phyloP scores from a whole-genome alignment of 495 filamentous ascomycete genomes.

The Elasticomyces elasticus region DNA sequence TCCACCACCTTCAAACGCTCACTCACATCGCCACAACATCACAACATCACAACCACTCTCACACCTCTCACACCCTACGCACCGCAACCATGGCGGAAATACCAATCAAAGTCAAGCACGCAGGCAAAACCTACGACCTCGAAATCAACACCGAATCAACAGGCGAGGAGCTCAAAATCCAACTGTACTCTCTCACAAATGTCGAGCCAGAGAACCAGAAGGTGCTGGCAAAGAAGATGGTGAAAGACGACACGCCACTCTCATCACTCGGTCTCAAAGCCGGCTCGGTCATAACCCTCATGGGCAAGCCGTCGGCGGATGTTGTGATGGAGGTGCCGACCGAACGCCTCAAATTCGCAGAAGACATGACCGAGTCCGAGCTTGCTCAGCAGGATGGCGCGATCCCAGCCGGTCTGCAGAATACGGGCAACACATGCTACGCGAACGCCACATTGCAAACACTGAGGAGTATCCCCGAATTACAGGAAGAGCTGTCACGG shows the following conservation, averaged over 20 bases:
- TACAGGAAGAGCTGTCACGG: constrained; percentile 65
- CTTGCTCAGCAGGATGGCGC: constrained; percentile 72
- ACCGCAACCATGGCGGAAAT: constrained; percentile 46
- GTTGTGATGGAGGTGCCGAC: constrained; percentile 59
- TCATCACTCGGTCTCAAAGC: constrained; percentile 74
- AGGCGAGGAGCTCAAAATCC: constrained; percentile 89
- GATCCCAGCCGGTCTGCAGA: constrained; percentile 78
- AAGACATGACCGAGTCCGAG: constrained; percentile 97
- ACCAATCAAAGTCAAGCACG: constrained; percentile 74
- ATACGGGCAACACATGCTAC: constrained; percentile 96
- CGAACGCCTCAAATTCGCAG: constrained; percentile 76
- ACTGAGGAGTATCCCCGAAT: constrained; percentile 77
- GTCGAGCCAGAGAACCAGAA: constrained; percentile 96
- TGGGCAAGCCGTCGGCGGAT: constrained; percentile 72
- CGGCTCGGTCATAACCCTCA: constrained; percentile 87
- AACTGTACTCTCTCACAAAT: constrained; percentile 87
- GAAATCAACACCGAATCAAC: constrained; percentile 76
- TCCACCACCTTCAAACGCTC: no score
- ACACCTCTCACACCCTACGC: neutral
- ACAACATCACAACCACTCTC: neutral
- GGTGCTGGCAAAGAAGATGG: constrained; percentile 82
- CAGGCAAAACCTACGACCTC: constrained; percentile 86
- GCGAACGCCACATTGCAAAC: constrained; percentile 93
- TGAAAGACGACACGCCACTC: constrained; percentile 89
- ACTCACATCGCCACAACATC: neutral